Evolutionary conservation across 495 filamentous ascomycete genomes (phyloP).

Genomic region (Penicillium bovifimosum): DNA sequence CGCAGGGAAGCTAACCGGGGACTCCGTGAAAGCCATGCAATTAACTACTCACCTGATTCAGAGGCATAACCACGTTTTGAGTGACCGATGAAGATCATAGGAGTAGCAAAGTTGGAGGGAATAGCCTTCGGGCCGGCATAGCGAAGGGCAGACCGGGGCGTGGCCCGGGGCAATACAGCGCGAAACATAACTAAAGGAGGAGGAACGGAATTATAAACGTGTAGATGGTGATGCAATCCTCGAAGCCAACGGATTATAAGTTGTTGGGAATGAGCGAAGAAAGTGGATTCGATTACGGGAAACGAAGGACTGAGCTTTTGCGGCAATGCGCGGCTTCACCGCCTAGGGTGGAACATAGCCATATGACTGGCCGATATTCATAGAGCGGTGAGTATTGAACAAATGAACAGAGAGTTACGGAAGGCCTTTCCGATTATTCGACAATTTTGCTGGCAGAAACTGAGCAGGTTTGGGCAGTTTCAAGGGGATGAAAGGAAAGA

Average conservation of each 20-base stretch:
- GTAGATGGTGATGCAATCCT: constrained; percentile 24
- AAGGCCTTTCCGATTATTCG: not conserved
- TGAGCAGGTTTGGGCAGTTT: not conserved
- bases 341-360: not conserved
- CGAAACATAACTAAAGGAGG: constrained; percentile 59
- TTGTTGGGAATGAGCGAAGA: constrained; percentile 20
- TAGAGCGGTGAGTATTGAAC: not conserved
- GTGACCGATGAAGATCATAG: constrained; percentile 50
- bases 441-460: not conserved
- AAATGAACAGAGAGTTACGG: not conserved
- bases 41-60: constrained; percentile 60
- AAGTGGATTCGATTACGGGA: constrained; percentile 25
- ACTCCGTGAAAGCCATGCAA: not conserved
- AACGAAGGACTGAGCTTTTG: constrained; percentile 32
- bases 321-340: constrained; percentile 24
- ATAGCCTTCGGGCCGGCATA: constrained; percentile 34
- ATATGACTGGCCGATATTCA: not conserved
- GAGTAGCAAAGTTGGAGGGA: constrained; percentile 53
- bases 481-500: no score
- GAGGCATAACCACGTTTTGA: constrained; percentile 71
- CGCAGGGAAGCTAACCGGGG: constrained; percentile 2
- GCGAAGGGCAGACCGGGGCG: constrained; percentile 59
- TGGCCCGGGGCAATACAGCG: constrained; percentile 61
- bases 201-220: constrained; percentile 20
- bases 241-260: constrained; percentile 22